Percentiles rank a stretch among this genome's conserved stretches.
phyloP scores from a whole-genome alignment of 192 early-diverging fungal genomes.

The Gigaspora rosea region DNA sequence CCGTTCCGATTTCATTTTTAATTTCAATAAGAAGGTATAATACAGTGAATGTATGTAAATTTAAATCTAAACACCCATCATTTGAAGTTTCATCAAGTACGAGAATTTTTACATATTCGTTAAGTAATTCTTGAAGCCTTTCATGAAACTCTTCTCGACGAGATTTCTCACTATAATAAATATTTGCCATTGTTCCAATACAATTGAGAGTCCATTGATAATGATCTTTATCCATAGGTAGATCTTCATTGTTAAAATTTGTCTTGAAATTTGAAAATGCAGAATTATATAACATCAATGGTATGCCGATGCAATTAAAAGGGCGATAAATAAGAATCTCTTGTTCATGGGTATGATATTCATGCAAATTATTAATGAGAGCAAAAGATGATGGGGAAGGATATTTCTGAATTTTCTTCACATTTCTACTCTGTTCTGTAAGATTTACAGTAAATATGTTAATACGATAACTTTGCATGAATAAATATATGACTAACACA shows the following conservation, averaged over 20 bases:
- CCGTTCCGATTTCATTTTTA: slow-evolving; percentile 19
- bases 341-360: background rate
- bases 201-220: slow-evolving; percentile 20
- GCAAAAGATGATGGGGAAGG: slow-evolving; percentile 12
- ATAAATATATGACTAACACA: slow-evolving; percentile 9
- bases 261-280: background rate
- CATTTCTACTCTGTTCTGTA: slow-evolving; percentile 12
- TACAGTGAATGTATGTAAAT: background rate
- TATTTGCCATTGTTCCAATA: background rate
- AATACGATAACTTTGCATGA: background rate
- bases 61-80: background rate
- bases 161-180: background rate
- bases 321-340: background rate
- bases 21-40: slow-evolving; percentile 5
- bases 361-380: background rate
- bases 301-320: background rate
- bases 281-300: slow-evolving; percentile 8
- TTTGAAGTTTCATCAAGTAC: slow-evolving; percentile 13
- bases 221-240: background rate
- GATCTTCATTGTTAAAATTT: background rate
- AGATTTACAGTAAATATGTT: background rate
- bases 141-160: slow-evolving; percentile 2
- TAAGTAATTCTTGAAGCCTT: slow-evolving; percentile 8
- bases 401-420: slow-evolving; percentile 14
- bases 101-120: background rate